A percentile compares a stretch with the other conserved stretches of the same genome.
phyloP scores from a whole-genome alignment of 495 filamentous ascomycete species.

The Diplogelasinospora grovesii region DNA sequence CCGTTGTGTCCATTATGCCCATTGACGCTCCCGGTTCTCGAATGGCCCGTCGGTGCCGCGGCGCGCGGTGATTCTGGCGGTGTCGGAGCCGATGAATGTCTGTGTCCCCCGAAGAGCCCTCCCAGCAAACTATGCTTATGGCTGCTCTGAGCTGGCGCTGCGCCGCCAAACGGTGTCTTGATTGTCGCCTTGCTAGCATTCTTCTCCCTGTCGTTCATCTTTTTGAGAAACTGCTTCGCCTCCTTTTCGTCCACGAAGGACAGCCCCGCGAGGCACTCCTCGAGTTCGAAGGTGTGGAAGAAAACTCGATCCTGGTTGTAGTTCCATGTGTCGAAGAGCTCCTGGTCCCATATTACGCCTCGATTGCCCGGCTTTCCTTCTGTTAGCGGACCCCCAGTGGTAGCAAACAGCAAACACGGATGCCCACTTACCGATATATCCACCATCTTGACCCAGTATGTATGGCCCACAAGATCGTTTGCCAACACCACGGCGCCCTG shows the following conservation, averaged over 20 bases:
- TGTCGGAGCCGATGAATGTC: conserved; percentile 54
- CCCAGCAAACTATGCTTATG: conserved; percentile 48
- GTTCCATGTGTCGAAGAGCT: conserved; percentile 87
- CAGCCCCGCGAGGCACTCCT: conserved; percentile 80
- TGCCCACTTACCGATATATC: conserved; percentile 80
- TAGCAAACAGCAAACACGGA: no score
- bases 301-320: conserved; percentile 96
- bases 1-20: conserved; percentile 24
- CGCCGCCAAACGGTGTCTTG: conserved; percentile 67
- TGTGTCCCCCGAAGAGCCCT: conserved; percentile 63
- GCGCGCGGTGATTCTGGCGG: conserved; percentile 48
- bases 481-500: conserved; percentile 91
- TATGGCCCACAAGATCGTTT: conserved; percentile 89
- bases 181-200: conserved; percentile 80
- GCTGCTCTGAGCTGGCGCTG: conserved; percentile 36
- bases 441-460: conserved; percentile 95
- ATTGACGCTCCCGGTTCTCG: conserved; percentile 39
- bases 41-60: conserved; percentile 43
- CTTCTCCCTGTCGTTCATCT: conserved; percentile 90
- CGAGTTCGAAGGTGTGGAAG: conserved; percentile 94
- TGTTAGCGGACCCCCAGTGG: no score
- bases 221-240: conserved; percentile 88
- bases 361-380: conserved; percentile 58
- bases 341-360: conserved; percentile 97
- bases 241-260: conserved; percentile 96